phyloP scores from a whole-genome alignment of 2,329 filamentous ascomycete genomes.

The Tricladium varicosporioides region DNA sequence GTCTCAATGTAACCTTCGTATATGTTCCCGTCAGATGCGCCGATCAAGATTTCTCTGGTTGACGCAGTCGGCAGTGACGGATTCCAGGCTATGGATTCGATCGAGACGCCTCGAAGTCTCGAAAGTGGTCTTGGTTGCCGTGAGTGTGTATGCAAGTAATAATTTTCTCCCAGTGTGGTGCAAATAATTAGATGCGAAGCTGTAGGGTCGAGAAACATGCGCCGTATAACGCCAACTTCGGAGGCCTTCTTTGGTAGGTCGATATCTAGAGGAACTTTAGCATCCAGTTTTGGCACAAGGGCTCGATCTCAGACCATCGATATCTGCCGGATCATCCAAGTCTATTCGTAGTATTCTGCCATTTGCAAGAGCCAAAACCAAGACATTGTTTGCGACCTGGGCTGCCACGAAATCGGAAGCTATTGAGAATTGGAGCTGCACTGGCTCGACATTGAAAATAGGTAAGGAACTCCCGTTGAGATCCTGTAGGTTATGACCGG shows the following conservation, averaged over 20 bases:
- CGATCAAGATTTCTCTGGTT: constrained; percentile 89
- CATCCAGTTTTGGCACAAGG: background rate
- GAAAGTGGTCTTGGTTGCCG: constrained; percentile 80
- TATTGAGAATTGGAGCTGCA: constrained; percentile 91
- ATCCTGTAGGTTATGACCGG: constrained; percentile 59
- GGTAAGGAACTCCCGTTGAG: constrained; percentile 64
- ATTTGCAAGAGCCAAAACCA: constrained; percentile 88
- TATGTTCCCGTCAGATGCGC: constrained; percentile 88
- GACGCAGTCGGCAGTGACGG: constrained; percentile 89
- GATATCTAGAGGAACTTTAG: constrained; percentile 63
- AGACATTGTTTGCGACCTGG: constrained; percentile 95
- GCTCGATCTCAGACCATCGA: constrained; percentile 64
- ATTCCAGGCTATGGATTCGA: constrained; percentile 94
- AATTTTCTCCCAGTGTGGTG: constrained; percentile 91
- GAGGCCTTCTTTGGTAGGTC: constrained; percentile 91
- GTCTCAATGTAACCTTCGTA: constrained; percentile 96
- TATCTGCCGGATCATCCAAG: constrained; percentile 88
- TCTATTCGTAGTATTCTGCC: constrained; percentile 93
- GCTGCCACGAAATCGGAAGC: constrained; percentile 94
- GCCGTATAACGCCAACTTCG: constrained; percentile 87
- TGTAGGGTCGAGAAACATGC: constrained; percentile 96
- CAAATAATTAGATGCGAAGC: constrained; percentile 91
- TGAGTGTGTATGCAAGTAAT: constrained; percentile 95
- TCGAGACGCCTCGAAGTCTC: constrained; percentile 78
- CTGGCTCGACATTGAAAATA: constrained; percentile 92